Evolutionary conservation across 2,329 filamentous ascomycete genomes (phyloP), one percentile per base, ranked within the genome.

Genomic region (Colletotrichum aenigma): DNA sequence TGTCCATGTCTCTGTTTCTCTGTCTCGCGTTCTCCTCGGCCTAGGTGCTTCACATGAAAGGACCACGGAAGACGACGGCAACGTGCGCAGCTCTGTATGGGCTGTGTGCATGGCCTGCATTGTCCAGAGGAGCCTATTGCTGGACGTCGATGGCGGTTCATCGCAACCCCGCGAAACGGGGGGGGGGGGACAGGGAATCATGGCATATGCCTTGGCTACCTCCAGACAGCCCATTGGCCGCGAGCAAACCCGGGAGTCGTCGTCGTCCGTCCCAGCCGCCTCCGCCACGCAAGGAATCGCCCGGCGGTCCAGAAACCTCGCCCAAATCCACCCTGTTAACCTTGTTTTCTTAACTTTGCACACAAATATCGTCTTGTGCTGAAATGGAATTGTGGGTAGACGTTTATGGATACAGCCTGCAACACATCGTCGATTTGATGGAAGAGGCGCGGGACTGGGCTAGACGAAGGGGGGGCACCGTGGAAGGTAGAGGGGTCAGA

Each of bases 371-470:
- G 24, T 32, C 62, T 21, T 58, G 21, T 4, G 32, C 61, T 26
- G 34, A 38, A 43, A 36, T n/a, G 58, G 26, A 68, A 73, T n/a
- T 34, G 66, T 60, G 72, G 72, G 7, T 30, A 62, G 34, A 52
- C 28, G 21, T 28, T 61, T 55, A 66, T 62, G 36, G 72, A 38
- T 61, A 52, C 43, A 60, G 43, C 69, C 55, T 73, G 73, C 73
- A 70, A 64, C 62, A 52, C 56, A 75, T 75, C 62, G 70, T 56
- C 62, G 73, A 75, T 75, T 48, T 68, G 62, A 56, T 56, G 61
- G 62, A 52, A 52, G 43, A 72, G 38, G 69, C 69, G 73, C 62
- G 62, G 28, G 43, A 21, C 43, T 56, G 43, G 30, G n/a, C 69
- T 66, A 75, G 58, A 74, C 70, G 70, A 70, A 58, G 66, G 71